Evolutionary conservation across 208 protist species (phyloP).

Genomic region (Crithidia brevicula): DNA sequence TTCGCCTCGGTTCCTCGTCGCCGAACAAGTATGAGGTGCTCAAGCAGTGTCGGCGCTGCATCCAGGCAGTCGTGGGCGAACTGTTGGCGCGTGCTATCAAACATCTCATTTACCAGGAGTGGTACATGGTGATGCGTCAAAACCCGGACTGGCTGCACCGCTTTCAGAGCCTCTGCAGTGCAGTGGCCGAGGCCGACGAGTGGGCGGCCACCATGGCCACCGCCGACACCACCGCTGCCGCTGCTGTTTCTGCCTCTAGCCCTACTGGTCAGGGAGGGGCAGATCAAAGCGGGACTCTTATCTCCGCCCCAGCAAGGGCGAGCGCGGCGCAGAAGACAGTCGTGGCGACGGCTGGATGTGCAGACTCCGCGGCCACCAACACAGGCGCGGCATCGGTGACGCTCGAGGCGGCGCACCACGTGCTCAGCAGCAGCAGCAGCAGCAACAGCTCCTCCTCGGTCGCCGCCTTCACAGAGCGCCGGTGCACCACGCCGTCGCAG

Average conservation of each 20-base stretch:
- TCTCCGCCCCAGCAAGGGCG: too few species aligned
- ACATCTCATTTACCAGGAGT: conserved; percentile 44
- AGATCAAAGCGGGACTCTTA: too few species aligned
- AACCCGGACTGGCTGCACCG: conserved; percentile 37
- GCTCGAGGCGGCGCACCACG: too few species aligned
- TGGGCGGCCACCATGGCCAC: background rate
- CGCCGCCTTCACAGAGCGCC: too few species aligned
- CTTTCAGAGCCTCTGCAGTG: conserved; percentile 26
- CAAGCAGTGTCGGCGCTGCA: conserved; percentile 45
- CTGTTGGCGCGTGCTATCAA: conserved; percentile 49
- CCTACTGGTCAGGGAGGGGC: too few species aligned
- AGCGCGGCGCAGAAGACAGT: too few species aligned
- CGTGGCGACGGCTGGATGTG: too few species aligned
- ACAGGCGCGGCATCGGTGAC: too few species aligned
- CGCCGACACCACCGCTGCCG: conserved; percentile 1
- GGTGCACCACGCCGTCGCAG: too few species aligned
- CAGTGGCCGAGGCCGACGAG: conserved; percentile 14
- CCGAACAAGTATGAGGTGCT: conserved; percentile 43
- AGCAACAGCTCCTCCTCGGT: too few species aligned
- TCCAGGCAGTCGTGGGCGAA: conserved; percentile 49
- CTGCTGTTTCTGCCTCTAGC: background rate
- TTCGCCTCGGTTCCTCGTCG: conserved; percentile 37
- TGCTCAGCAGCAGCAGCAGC: too few species aligned
- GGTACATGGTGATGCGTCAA: conserved; percentile 32
- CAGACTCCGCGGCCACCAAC: too few species aligned